These are phyloP conservation scores for Punctularia strigosozonata DNA, from an alignment of 768 basidiomycete species.

Conservation along the genomic window DNA sequence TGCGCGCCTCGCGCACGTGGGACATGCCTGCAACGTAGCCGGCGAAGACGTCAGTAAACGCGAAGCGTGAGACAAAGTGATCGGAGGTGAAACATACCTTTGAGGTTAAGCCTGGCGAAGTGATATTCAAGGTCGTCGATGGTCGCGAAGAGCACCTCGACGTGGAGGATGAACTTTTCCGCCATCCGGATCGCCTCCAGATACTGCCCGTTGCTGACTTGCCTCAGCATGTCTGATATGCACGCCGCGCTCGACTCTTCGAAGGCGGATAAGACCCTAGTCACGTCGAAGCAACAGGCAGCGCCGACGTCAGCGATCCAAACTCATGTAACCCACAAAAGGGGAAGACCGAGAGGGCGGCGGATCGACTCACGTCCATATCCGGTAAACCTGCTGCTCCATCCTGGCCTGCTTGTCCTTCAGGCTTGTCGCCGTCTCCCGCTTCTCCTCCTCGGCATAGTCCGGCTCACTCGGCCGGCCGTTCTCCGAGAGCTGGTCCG, in stretches of 20 bases:
- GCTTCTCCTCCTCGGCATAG: conserved; percentile 68
- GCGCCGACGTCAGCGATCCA: no score
- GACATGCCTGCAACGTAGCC: conserved; percentile 56
- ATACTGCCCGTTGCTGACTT: conserved; percentile 94
- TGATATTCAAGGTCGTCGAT: conserved; percentile 93
- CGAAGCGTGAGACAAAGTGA: neutral
- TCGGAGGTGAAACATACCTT: conserved; percentile 48
- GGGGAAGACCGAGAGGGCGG: no score
- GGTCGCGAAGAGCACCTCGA: conserved; percentile 93
- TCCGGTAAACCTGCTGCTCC: conserved; percentile 96
- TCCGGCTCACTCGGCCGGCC: conserved; percentile 27
- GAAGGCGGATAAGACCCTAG: conserved; percentile 87
- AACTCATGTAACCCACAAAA: no score
- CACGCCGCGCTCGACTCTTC: conserved; percentile 99
- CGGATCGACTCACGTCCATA: conserved; percentile 93
- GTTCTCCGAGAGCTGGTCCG: no score
- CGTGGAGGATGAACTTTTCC: conserved; percentile 96
- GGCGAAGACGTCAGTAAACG: neutral
- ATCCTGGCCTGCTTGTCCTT: conserved; percentile 87
- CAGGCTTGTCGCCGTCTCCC: conserved; percentile 66
- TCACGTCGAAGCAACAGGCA: conserved; percentile 5
- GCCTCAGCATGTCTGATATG: conserved; percentile 96
- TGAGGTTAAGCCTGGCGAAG: conserved; percentile 67
- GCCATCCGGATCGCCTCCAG: conserved; percentile 97
- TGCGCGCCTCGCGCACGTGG: conserved; percentile 94